phyloP scores from a whole-genome alignment of 345 rosid genomes.

The Triadica sebifera region DNA sequence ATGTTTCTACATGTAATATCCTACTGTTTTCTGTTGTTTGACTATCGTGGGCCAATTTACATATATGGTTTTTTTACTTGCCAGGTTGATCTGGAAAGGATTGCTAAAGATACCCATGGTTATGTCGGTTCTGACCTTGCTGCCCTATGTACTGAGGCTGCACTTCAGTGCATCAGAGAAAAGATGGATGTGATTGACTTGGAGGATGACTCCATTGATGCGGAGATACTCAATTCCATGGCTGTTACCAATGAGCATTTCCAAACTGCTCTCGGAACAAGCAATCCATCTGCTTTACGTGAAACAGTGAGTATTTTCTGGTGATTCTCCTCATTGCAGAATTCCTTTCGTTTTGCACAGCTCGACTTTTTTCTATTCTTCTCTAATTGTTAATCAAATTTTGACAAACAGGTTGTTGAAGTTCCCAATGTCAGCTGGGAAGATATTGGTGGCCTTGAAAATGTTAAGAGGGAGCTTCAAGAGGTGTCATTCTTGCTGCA shows the following conservation, averaged over 20 bases:
- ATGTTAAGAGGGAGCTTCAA: constrained; percentile 69
- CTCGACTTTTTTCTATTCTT: not conserved
- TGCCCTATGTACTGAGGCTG: constrained; percentile 68
- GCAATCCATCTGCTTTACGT: constrained; percentile 73
- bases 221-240: constrained; percentile 67
- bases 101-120: constrained; percentile 57
- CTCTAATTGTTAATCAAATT: constrained; percentile 10
- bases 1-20: not conserved
- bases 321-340: not conserved
- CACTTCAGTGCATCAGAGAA: constrained; percentile 71
- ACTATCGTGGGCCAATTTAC: not conserved
- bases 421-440: constrained; percentile 71
- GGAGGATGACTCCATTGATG: constrained; percentile 67
- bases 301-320: constrained; percentile 49
- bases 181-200: constrained; percentile 73
- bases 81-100: constrained; percentile 63
- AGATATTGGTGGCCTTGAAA: constrained; percentile 73
- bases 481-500: constrained; percentile 40
- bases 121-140: constrained; percentile 75
- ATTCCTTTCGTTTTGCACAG: not conserved
- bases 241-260: constrained; percentile 67
- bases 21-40: not conserved
- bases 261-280: constrained; percentile 63
- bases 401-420: constrained; percentile 52
- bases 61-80: not conserved